Percentiles rank a stretch among this genome's conserved stretches.
phyloP scores from a whole-genome alignment of 768 basidiomycete species.

The Hortiboletus campestris region DNA sequence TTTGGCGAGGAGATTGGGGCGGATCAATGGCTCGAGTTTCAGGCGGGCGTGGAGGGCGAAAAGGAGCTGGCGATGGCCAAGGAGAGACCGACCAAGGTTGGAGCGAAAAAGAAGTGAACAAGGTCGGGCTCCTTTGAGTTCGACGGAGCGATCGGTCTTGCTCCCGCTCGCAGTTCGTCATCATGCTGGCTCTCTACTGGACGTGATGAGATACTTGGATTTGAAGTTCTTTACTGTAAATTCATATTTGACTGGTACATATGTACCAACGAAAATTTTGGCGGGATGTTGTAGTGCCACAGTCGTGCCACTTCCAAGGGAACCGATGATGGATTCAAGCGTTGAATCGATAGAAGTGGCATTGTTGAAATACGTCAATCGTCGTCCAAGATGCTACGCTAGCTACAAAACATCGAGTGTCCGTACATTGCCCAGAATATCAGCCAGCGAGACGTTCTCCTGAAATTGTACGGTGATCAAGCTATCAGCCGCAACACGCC shows the following conservation, averaged over 20 bases:
- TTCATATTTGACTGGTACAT: no score
- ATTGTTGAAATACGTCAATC: no score
- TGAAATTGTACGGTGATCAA: neutral
- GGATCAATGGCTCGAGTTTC: slow-evolving; percentile 31
- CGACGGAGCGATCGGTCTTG: neutral
- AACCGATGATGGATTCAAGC: no score
- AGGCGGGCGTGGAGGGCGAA: slow-evolving; percentile 26
- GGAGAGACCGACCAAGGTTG: slow-evolving; percentile 15
- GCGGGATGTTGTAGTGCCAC: no score
- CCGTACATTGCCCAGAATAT: no score
- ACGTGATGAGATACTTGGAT: neutral
- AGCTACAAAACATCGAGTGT: no score
- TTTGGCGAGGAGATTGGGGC: slow-evolving; percentile 55
- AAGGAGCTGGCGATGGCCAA: slow-evolving; percentile 27
- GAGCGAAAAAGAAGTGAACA: slow-evolving; percentile 20
- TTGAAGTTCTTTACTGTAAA: neutral
- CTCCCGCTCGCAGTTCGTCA: neutral
- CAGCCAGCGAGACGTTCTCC: no score
- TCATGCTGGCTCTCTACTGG: no score
- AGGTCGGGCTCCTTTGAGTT: neutral
- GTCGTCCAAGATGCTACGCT: no score
- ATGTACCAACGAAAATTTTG: no score
- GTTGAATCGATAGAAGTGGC: no score
- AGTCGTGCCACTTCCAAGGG: no score
- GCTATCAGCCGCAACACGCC: neutral